Evolutionary conservation across 2,329 filamentous ascomycete genomes (phyloP).

Genomic region (Teratosphaeria destructans): DNA sequence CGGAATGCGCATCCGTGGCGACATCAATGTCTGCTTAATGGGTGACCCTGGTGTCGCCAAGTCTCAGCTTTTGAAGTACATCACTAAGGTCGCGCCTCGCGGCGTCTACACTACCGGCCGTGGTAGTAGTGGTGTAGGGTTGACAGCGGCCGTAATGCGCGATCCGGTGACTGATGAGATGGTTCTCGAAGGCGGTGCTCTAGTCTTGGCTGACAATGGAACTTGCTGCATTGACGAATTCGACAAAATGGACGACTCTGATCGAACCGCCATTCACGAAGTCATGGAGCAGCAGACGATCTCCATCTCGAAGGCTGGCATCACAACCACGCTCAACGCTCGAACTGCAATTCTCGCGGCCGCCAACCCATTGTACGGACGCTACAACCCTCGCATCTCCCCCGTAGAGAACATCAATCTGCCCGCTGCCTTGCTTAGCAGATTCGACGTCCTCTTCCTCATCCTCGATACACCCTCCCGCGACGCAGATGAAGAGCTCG

Average conservation of each 20-base stretch:
- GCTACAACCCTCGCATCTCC: conserved; percentile 94
- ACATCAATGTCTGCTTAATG: conserved; percentile 98
- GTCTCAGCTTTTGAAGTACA: conserved; percentile 95
- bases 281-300: conserved; percentile 86
- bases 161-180: conserved; percentile 77
- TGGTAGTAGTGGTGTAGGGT: conserved; percentile 70
- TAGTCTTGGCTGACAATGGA: conserved; percentile 71
- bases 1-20: conserved; percentile 96
- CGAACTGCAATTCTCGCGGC: conserved; percentile 77
- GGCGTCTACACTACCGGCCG: conserved; percentile 77
- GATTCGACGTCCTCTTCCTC: conserved; percentile 94
- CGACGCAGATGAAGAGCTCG: conserved; percentile 84
- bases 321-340: conserved; percentile 92
- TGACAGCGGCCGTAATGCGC: conserved; percentile 74
- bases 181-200: conserved; percentile 69
- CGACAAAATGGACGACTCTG: conserved; percentile 81
- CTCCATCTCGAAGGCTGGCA: conserved; percentile 81
- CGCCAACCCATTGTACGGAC: conserved; percentile 92
- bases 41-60: conserved; percentile 99
- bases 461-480: conserved; percentile 89
- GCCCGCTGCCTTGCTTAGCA: conserved; percentile 87
- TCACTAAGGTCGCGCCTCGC: conserved; percentile 91
- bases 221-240: conserved; percentile 83
- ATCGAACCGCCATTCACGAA: conserved; percentile 74
- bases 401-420: conserved; percentile 99